Evolutionary conservation across 1,284 basidiomycete species (phyloP), one percentile per base, ranked within the genome.

Genomic region (Mycosarcoma maydis): DNA sequence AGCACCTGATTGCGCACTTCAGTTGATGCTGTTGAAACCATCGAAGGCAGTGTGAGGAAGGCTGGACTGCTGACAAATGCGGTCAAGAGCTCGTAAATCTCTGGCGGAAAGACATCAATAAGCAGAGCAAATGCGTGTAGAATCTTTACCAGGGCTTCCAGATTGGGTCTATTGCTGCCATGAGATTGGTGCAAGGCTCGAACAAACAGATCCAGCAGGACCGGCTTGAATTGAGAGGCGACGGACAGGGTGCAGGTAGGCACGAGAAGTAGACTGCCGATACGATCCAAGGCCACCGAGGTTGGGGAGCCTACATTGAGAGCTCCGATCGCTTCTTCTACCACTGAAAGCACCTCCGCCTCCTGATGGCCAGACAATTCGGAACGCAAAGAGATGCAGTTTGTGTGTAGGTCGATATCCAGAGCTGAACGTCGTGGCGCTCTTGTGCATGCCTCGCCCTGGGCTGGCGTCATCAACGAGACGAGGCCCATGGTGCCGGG

Each of bases 191-290:
- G 52, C 24, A 82, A 41, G 44, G 69, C 65, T 4, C 77, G 49
- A 1, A 73, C 71, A 17, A 72, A 58, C 6, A 84, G 62, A n/a
- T 82, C 78, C 20, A 72, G 23, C 16, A 80, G 71, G 13, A 82
- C 16, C 3, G 82, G 79, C 24, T 76, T 67, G 61, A 79, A 81
- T 1, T 60, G 51, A 6, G 73, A 51, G 14, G 78, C 71, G 16
- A 82, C 68, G 9, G 49, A 46, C 17, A 70, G 17, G 1, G 80
- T 78, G 41, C 77, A 61, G 1, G 49, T 41, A 0, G 78, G 77
- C 14, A 66, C 53, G 39, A 82, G 58, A 0, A 82, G 70, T 11
- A 83, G 61, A 8, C 61, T 47, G 2, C 76, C 66, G 23, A 82
- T 33, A 9, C 60, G 61, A 38, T 77, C 51, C 32, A 83, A 53